Percentiles rank a stretch among this genome's conserved stretches.
phyloP scores from a whole-genome alignment of 345 rosid species.

The Camelina neglecta region DNA sequence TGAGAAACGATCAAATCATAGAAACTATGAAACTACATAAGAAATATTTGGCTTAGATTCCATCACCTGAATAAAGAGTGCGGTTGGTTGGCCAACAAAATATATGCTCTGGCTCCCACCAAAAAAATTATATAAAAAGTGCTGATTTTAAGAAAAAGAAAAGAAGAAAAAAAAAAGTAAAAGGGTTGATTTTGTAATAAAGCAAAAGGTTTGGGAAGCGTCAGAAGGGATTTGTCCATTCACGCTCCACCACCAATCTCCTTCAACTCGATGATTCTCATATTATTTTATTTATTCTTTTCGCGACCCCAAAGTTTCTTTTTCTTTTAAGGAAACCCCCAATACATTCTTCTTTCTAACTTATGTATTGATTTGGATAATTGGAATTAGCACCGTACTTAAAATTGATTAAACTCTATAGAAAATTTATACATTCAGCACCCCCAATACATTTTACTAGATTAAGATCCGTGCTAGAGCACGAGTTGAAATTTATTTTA shows the following conservation, averaged over 20 bases:
- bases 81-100: conserved; percentile 41
- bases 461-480: no score
- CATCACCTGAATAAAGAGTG: conserved; percentile 39
- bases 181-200: conserved; percentile 36
- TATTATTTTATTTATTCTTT: conserved; percentile 31
- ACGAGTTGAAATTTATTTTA: no score
- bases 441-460: no score
- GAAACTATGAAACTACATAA: neutral
- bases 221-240: conserved; percentile 20
- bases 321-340: conserved; percentile 37
- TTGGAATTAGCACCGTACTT: no score
- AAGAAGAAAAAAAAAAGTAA: neutral
- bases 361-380: conserved; percentile 20
- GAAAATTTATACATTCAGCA: no score
- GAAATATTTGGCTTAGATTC: conserved; percentile 28
- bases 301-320: conserved; percentile 16
- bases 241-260: conserved; percentile 28
- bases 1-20: neutral
- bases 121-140: neutral
- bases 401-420: no score
- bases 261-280: conserved; percentile 25
- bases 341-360: conserved; percentile 23
- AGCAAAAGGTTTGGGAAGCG: conserved; percentile 27
- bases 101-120: conserved; percentile 44
- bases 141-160: neutral